Percentiles rank a stretch among this genome's conserved stretches.
Conservation (phyloP, 345 rosid species). For the Excoecaria cochinchinensis region DNA sequence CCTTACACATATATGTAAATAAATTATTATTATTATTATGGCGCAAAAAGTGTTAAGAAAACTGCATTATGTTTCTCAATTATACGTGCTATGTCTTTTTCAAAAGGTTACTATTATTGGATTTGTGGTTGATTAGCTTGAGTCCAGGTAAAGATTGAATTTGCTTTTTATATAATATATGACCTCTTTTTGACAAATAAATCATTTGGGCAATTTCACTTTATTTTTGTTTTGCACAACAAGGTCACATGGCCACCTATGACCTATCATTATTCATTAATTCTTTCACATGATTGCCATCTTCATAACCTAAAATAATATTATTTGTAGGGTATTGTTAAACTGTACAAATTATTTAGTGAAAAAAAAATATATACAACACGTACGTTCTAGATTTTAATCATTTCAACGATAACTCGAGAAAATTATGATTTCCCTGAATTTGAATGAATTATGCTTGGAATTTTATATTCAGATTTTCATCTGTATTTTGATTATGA, state of each 20-base stretch:
- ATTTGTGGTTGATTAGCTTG: constrained; percentile 6
- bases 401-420: no score
- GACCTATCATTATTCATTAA: background rate
- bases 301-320: background rate
- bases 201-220: no score
- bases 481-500: no score
- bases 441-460: no score
- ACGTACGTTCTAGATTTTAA: no score
- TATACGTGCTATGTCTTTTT: constrained; percentile 22
- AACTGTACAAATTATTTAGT: background rate
- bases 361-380: no score
- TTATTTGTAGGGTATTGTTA: background rate
- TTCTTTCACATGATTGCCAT: background rate
- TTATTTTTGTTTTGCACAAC: constrained; percentile 12
- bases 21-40: background rate
- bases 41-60: constrained; percentile 1
- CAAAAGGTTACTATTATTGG: constrained; percentile 1
- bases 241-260: constrained; percentile 19
- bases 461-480: no score
- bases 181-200: constrained; percentile 32
- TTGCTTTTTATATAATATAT: constrained; percentile 7
- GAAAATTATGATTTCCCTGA: no score
- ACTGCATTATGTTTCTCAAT: constrained; percentile 10
- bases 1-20: background rate
- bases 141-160: constrained; percentile 17